Base-by-base conservation (phyloP, 2,329 filamentous ascomycete species). In the Nemania abortiva region DNA sequence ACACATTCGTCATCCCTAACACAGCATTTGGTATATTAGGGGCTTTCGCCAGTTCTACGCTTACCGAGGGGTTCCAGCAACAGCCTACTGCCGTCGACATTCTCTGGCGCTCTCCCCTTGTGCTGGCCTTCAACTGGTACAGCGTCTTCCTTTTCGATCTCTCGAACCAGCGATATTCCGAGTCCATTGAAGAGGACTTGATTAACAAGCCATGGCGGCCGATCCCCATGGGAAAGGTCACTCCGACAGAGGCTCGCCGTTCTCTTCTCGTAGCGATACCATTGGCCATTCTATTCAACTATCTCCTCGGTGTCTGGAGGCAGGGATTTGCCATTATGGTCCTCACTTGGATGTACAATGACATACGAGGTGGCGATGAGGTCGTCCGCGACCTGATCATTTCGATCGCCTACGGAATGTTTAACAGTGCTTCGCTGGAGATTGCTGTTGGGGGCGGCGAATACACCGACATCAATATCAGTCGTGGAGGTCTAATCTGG, bases 191-290 rank as follows among this genome's bases (percentile, higher is more conserved):
- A 3, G 78, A 80, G 68, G 78, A 80, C 57, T 15, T 54, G 3
- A 29, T 79, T 34, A 80, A 80, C 63, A 80, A 80, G 57, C 75
- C 77, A 9, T 75, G 71, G 72, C 75, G 77, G 1, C 74, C 77
- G 0, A 71, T 79, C n/a, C 76, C 78, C 13, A 72, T 64, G 3
- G 67, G 67, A 1, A 72, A 72, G 29, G 67, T 70, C 49, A 65
- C 27, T 18, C 27, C 60, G 2, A 71, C 70, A 1, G 72, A 78
- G 37, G 74, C 78, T 0, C 74, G 76, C 3, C 65, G 55, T 4
- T 42, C 66, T 42, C 71, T 81, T 15, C 71, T 79, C 5, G 24
- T 65, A 2, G 52, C 70, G 2, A 74, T 78, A 10, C 73, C 75
- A 4, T 6, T 74, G 2, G 69, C 71, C 2, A 56, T 76, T 1